A percentile compares a stretch with the other conserved stretches of the same genome.
Evolutionary conservation across 805 yeast species (phyloP).

Genomic region (Barnettozyma sucrosica): DNA sequence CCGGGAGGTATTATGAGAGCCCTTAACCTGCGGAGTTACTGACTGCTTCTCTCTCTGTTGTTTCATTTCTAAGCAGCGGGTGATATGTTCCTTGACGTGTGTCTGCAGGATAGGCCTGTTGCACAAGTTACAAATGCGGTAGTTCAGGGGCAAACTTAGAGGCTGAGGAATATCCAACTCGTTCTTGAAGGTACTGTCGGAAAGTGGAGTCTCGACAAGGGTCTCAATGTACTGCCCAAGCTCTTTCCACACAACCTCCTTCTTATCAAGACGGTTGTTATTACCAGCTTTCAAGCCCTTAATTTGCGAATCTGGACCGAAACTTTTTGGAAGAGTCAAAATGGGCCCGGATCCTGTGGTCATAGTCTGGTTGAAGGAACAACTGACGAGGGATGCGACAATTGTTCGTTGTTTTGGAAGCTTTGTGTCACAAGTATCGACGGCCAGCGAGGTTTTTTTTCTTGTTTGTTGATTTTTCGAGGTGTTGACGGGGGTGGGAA

Average conservation of each 20-base stretch:
- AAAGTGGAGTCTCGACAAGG: conserved; percentile 13
- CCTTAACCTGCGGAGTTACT: neutral
- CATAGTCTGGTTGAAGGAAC: conserved; percentile 11
- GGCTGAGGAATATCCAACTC: conserved; percentile 28
- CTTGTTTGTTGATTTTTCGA: neutral
- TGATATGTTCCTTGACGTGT: conserved; percentile 35
- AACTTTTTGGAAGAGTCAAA: conserved; percentile 15
- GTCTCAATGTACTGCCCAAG: conserved; percentile 28
- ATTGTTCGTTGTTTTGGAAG: neutral
- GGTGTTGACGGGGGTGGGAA: neutral
- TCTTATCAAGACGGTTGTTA: neutral
- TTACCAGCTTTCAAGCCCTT: conserved; percentile 18
- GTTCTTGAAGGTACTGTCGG: conserved; percentile 17
- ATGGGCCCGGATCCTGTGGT: conserved; percentile 21
- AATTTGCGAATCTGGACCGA: conserved; percentile 25
- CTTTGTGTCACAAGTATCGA: neutral
- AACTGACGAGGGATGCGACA: neutral
- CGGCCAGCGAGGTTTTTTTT: neutral
- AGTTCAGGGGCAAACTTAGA: conserved; percentile 33
- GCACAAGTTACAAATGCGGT: conserved; percentile 44
- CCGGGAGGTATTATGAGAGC: neutral
- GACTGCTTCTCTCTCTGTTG: conserved; percentile 19
- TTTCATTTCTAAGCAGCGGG: conserved; percentile 32
- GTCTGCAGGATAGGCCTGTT: conserved; percentile 38
- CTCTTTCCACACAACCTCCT: conserved; percentile 27